Evolutionary conservation across 208 protist species (phyloP).

Genomic region (Trypanosoma scelopori): DNA sequence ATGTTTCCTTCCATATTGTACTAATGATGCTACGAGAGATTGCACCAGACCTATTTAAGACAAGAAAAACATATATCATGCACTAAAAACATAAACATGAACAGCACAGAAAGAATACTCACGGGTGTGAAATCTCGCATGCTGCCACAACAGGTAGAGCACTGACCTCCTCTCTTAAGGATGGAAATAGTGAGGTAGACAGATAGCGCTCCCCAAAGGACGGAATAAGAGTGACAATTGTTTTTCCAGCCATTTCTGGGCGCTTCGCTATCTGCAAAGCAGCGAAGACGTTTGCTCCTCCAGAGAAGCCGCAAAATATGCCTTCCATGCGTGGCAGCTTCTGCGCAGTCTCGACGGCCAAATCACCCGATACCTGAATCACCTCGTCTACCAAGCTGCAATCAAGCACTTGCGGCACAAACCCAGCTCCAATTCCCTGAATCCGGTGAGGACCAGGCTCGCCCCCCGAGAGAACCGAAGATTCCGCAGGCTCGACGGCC

Average conservation of each 20-base stretch:
- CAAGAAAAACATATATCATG: too few relatives aligned
- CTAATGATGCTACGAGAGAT: too few relatives aligned
- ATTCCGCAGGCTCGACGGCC: constrained; percentile 86
- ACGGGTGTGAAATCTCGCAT: constrained; percentile 35
- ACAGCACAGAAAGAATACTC: too few relatives aligned
- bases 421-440: constrained; percentile 91
- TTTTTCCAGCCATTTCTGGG: constrained; percentile 87
- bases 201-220: constrained; percentile 92
- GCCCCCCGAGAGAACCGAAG: constrained; percentile 77
- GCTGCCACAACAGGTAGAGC: constrained; percentile 71
- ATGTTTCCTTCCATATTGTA: too few relatives aligned
- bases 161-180: constrained; percentile 62
- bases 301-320: constrained; percentile 81
- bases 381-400: constrained; percentile 67
- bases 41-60: too few relatives aligned
- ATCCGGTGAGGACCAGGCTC: constrained; percentile 88
- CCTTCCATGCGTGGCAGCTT: constrained; percentile 80
- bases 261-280: constrained; percentile 78
- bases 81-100: too few relatives aligned
- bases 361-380: constrained; percentile 65
- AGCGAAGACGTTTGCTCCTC: constrained; percentile 82
- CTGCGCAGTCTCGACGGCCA: constrained; percentile 64
- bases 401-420: constrained; percentile 81
- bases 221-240: constrained; percentile 87
- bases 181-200: constrained; percentile 76